Evolutionary conservation across 2,329 filamentous ascomycete genomes (phyloP), one percentile per base, ranked within the genome.

Genomic region (Colletotrichum ledebouriae): DNA sequence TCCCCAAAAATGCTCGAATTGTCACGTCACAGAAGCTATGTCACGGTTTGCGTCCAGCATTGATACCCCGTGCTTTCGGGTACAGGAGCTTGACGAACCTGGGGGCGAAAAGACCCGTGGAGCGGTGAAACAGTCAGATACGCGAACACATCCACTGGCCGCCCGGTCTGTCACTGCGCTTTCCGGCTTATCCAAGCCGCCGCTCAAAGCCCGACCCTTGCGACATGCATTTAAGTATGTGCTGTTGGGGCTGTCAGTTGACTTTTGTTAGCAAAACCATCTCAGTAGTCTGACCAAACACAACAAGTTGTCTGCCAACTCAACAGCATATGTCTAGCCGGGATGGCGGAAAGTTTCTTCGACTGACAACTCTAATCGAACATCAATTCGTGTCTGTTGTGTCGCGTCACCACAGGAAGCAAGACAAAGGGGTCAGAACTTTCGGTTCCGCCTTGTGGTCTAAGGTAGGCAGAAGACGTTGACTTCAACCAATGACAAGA

Each of bases 81-180:
- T 10, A 42, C 25, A 6, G 47, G 25, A 53, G 29, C 33, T 37
- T n/a, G 49, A 46, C 33, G 37, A 61, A 53, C 41, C 46, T 53
- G 59, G 59, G 59, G 59, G 37, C 49, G 22, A 34, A 17, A 33
- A 42, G 59, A 61, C 44, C 59, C 37, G 37, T 52, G 34, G 20
- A 53, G 34, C 47, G 37, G 22, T 44, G 22, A 46, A 53, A 44
- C 47, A 61, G 50, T 17, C 47, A 61, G 59, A 61, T 61, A 61
- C 59, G 59, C 59, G 59, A 61, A 44, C 10, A 61, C 37, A 53
- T 44, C 59, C 59, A 61, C 47, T 42, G 15, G 7, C 53, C 12
- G 15, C 12, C 53, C 12, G 37, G 25, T 42, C 53, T 25, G 53
- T 57, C 53, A 44, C 15, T 44, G 22, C 25, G 11, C 37, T 39